Evolutionary conservation across 805 yeast genomes (phyloP), one percentile per base, ranked within the genome.

Genomic region (Cyberlindnera sargentensis): DNA sequence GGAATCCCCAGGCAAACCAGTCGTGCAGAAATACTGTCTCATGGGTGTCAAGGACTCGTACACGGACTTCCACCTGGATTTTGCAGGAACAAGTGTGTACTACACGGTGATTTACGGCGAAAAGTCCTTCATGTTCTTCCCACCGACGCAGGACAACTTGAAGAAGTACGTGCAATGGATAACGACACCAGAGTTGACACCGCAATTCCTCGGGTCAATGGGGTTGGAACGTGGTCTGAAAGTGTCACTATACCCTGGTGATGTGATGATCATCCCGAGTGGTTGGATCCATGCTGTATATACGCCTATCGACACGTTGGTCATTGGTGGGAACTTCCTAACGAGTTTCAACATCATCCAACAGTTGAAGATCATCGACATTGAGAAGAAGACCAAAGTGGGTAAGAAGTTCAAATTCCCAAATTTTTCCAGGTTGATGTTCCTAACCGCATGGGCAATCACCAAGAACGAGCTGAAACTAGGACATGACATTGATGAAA

Each of bases 231-330:
- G 62, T 6, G 86, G 88, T 20, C 65, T 78, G 40, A 73, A 75
- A 41, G 78, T 81, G 15, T 70, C 71, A 6, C 55, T 84, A 23
- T 42, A 50, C 1, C 63, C 76, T 1, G 95, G 95, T 1, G 96
- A 89, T 55, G 70, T 88, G 26, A 72, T 89, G 63, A 69, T 88
- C 10, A 81, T 89, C 20, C 96, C 97, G 3, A 80, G 93, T 35
- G 95, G 96, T 0, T 89, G 95, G 95, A 88, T 89, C 40, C 96
- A 89, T 62, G 80, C 93, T 0, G 97, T 89, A 0, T 78, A 78
- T 55, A 88, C 96, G 0, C 91, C 95, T 0, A 65, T 67, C 11
- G 95, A 89, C 57, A 76, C 95, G 0, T 64, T 88, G 3, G 88
- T 89, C 3, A 75, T 89, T 43, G 96, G 96, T 3, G 97, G 97